Base-by-base conservation (phyloP, 2,329 filamentous ascomycete genomes). In the Metarhizium anisopliae region DNA sequence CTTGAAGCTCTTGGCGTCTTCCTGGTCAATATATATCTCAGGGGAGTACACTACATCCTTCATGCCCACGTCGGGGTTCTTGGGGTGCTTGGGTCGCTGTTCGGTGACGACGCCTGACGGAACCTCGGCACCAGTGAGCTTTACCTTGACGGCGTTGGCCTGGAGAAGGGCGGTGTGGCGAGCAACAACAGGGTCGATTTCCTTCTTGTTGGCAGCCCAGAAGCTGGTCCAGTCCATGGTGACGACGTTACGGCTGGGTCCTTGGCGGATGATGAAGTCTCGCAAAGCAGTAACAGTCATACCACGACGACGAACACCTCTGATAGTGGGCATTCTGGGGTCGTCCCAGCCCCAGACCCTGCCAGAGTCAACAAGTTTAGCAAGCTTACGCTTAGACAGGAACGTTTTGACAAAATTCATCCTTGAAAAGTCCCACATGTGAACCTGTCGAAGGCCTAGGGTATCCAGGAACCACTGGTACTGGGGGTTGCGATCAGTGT, bases 331-430 rank as follows among this genome's bases (percentile, higher is more conserved):
- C 87, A 94, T 90, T 52, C 89, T 85, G 25, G 89, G 89, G 68
- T 93, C 89, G 62, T 94, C 89, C 89, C 89, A 94, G 60, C 89
- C 89, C 79, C 83, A 87, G 50, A 94, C 89, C 56, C 81, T 81
- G 57, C 86, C 87, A 32, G 82, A 77, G 52, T 91, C 87, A 52
- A 94, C 89, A 30, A 94, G 81, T 76, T 90, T 90, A 58, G 88
- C 89, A 42, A 94, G 81, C 76, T 94, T 94, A 57, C 89, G 85
- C 79, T 94, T 94, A 53, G 89, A 93, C 18, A 94, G 76, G 70
- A 93, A 86, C 1, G 89, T 93, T 64, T 81, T 79, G 72, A 92
- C 82, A 66, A 94, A 93, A 79, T 92, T 92, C 75, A 94, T 85
- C 62, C 89, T 82, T 14, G 87, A 81, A 70, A 93, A 94, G 69